phyloP scores from a whole-genome alignment of 2,329 filamentous ascomycete genomes.

The Monosporascus sp. region DNA sequence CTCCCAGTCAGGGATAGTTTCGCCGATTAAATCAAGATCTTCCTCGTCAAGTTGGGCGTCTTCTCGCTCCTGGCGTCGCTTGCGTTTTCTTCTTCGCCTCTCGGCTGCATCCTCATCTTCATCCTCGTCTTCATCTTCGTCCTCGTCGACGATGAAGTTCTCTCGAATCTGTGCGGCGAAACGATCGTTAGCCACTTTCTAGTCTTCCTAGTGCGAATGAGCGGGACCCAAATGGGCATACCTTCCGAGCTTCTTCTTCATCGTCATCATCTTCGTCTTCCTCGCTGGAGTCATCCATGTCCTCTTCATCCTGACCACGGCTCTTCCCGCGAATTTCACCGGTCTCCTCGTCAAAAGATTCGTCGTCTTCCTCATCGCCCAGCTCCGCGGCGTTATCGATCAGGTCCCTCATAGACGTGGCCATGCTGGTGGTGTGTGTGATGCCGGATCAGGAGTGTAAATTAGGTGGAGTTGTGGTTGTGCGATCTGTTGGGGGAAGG shows the following conservation, averaged over 20 bases:
- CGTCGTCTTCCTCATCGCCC: constrained; percentile 80
- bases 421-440: constrained; percentile 45
- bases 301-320: constrained; percentile 33
- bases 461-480: background rate
- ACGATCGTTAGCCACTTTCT: constrained; percentile 10
- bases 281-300: constrained; percentile 79
- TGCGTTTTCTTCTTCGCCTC: constrained; percentile 69
- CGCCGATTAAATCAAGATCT: constrained; percentile 90
- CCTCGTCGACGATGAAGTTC: constrained; percentile 94
- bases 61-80: constrained; percentile 66
- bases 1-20: constrained; percentile 67
- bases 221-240: constrained; percentile 34
- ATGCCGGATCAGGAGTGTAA: background rate
- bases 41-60: constrained; percentile 93
- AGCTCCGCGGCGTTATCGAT: constrained; percentile 83
- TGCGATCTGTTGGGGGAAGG: too few relatives aligned
- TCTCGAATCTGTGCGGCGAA: constrained; percentile 64
- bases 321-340: constrained; percentile 51
- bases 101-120: constrained; percentile 56
- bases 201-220: background rate
- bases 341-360: constrained; percentile 73
- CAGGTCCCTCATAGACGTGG: constrained; percentile 64
- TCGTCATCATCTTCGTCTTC: constrained; percentile 92
- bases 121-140: constrained; percentile 71
- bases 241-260: constrained; percentile 74